Conservation (phyloP, 75 land plant species). For the Pinus taeda region DNA sequence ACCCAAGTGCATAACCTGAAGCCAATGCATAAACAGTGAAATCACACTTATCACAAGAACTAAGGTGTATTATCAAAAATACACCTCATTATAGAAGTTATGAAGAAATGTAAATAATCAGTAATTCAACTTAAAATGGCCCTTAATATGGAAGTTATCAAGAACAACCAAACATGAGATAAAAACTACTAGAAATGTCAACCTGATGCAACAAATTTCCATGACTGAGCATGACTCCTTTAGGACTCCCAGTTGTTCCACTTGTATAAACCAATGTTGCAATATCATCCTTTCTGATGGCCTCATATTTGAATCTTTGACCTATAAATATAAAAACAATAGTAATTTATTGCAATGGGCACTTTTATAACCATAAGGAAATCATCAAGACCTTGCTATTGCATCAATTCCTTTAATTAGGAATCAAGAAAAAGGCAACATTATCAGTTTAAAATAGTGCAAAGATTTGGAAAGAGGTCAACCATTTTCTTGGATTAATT, state of each 20-base stretch:
- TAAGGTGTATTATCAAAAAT: background rate
- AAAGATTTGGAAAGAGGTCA: background rate
- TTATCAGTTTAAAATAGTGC: background rate
- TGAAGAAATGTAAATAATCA: background rate
- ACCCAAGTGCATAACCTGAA: slow-evolving; percentile 64
- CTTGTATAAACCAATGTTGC: slow-evolving; percentile 94
- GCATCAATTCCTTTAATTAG: background rate
- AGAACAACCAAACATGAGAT: background rate
- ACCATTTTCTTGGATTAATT: too few relatives aligned
- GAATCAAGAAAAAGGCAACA: background rate
- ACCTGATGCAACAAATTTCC: slow-evolving; percentile 90
- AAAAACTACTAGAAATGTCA: background rate
- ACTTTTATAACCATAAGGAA: background rate
- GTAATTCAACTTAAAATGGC: background rate
- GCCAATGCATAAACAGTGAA: slow-evolving; percentile 5
- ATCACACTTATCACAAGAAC: background rate
- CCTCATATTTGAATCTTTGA: slow-evolving; percentile 35
- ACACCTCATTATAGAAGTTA: background rate
- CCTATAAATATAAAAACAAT: slow-evolving; percentile 23
- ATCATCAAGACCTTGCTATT: background rate
- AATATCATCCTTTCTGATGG: slow-evolving; percentile 65
- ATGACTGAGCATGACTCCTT: slow-evolving; percentile 99
- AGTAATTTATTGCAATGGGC: background rate
- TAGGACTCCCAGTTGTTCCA: slow-evolving; percentile 92
- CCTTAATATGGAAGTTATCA: background rate